Evolutionary conservation across 2,329 filamentous ascomycete species (phyloP).

Genomic region (Alternaria novae-zelandiae): DNA sequence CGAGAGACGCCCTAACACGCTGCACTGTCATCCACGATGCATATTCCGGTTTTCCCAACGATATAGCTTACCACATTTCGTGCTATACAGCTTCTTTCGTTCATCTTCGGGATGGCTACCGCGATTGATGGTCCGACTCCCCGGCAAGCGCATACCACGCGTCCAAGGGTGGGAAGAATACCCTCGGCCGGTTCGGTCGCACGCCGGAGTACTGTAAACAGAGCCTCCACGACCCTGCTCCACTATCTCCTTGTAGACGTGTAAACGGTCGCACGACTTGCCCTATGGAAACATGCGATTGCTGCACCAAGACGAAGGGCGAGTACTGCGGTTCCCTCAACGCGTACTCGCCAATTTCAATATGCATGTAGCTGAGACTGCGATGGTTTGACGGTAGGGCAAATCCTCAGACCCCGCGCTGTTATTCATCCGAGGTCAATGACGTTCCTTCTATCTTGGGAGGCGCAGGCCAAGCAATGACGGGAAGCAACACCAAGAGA

Average conservation of each 20-base stretch:
- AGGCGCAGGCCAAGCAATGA: slow-evolving; percentile 23
- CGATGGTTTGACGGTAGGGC: slow-evolving; percentile 8
- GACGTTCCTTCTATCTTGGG: slow-evolving; percentile 23
- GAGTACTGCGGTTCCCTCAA: neutral
- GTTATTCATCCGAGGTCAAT: slow-evolving; percentile 12
- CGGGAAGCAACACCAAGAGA: slow-evolving; percentile 15
- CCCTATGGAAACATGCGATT: neutral
- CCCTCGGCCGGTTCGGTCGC: neutral
- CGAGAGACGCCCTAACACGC: slow-evolving; percentile 2
- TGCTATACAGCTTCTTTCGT: neutral
- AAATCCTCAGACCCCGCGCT: neutral
- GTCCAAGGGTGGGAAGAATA: neutral
- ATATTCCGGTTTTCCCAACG: slow-evolving; percentile 11
- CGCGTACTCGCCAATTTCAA: neutral
- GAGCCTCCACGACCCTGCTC: neutral
- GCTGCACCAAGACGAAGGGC: neutral
- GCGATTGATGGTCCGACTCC: neutral
- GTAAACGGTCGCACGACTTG: neutral
- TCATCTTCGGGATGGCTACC: neutral
- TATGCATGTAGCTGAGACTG: slow-evolving; percentile 13
- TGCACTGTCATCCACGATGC: slow-evolving; percentile 9
- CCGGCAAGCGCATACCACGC: neutral
- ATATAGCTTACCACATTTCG: neutral
- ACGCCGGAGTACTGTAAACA: neutral
- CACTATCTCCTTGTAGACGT: neutral